These are phyloP conservation scores for Acacia concinna DNA, from an alignment of 331 rosid genomes.

Conservation along the genomic window DNA sequence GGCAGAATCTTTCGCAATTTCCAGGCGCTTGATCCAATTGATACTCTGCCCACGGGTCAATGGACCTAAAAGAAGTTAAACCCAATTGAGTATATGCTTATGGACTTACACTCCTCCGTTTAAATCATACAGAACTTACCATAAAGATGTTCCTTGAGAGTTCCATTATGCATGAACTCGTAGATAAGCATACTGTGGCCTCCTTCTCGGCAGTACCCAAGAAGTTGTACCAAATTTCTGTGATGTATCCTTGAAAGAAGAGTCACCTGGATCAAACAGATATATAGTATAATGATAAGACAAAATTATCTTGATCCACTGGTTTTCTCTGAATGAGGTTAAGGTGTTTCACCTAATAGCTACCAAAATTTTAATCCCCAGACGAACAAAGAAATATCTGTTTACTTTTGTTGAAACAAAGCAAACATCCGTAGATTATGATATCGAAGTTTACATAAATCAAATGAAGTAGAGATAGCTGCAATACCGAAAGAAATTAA, in stretches of 20 bases:
- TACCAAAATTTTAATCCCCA: slow-evolving; percentile 12
- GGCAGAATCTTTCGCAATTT: slow-evolving; percentile 95
- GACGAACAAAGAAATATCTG: neutral
- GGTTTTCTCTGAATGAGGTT: neutral
- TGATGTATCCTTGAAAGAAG: slow-evolving; percentile 98
- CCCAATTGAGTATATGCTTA: slow-evolving; percentile 18
- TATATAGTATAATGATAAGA: neutral
- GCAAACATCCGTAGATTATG: neutral
- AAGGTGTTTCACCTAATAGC: neutral
- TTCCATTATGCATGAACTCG: slow-evolving; percentile 98
- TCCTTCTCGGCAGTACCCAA: slow-evolving; percentile 88
- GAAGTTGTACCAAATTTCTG: slow-evolving; percentile 90
- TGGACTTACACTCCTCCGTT: slow-evolving; percentile 19
- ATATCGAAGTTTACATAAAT: neutral
- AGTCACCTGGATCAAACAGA: slow-evolving; percentile 63
- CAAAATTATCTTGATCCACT: neutral
- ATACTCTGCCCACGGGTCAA: slow-evolving; percentile 61
- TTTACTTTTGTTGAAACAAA: neutral
- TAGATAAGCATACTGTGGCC: slow-evolving; percentile 80
- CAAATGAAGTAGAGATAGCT: slow-evolving; percentile 5
- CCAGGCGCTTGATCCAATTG: slow-evolving; percentile 91
- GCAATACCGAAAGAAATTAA: slow-evolving; percentile 17
- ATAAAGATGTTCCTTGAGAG: slow-evolving; percentile 98
- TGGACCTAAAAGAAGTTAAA: slow-evolving; percentile 54
- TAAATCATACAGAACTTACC: slow-evolving; percentile 53